Evolutionary conservation across 441 rosid species (phyloP), one percentile per base, ranked within the genome.

Genomic region (Aleurites moluccanus): DNA sequence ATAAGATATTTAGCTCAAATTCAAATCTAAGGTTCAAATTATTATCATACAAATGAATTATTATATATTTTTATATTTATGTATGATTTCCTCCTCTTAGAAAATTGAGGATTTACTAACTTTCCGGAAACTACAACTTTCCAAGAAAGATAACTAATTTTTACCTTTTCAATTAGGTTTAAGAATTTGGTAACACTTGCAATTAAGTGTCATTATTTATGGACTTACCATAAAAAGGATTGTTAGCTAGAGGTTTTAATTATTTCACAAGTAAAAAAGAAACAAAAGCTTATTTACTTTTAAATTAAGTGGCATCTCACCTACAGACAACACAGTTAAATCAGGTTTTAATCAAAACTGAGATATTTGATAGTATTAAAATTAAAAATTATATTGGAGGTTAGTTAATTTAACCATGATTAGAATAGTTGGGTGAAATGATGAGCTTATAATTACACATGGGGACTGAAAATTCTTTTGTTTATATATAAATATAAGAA

Each of bases 371-470:
- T 35, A 4, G 6, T 33, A 21, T 20, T 16, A 53, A 56, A 56
- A 21, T n/a, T 7, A 2, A 16, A 18, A n/a, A n/a, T n/a, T n/a
- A n/a, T n/a, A n/a, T n/a, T n/a, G 21, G 60, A 38, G 40, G 40
- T 38, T 38, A 38, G 40, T 38, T 38, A 38, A 38, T n/a, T 56
- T 56, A 56, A 56, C 13, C 38, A 11, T 27, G 33, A 59, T 20
- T 64, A 38, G 49, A 40, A 64, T 15, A 21, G 49, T 18, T 64
- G 21, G 28, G 49, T 64, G 47, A 40, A 64, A 64, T 64, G 67
- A 38, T 38, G 25, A 35, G 67, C 15, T 64, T 38, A 64, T 35
- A 64, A 64, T 64, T 20, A 38, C 67, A 64, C 49, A 64, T 64
- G 68, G 49, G 50, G 47, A 64, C 49, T 16, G 21, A 44, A 44